Base-by-base conservation (phyloP, 306 rosid species). In the Gastrolobium villosum region DNA sequence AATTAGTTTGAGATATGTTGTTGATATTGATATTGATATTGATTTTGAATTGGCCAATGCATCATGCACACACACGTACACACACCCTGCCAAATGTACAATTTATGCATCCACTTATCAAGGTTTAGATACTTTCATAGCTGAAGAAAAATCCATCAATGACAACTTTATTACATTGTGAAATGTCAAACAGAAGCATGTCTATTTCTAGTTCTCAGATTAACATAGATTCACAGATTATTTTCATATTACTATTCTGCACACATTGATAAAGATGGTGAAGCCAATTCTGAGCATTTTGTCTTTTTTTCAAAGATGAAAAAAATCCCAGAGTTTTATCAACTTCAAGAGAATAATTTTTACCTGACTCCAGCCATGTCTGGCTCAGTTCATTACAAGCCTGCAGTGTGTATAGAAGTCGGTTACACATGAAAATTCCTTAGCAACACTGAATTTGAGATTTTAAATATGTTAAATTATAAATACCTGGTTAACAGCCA, bases 281-380 rank as follows among this genome's bases (percentile, higher is more conserved):
- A 32, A 44, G 26, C 26, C 26, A 20, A 20, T 20, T 56, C 37
- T 54, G 70, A 78, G 61, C 68, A 70, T 46, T 85, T 81, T 26
- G 74, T 40, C 44, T 54, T 46, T 10, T 9, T 67, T 36, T 53
- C 30, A 64, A 35, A 43, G 41, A 39, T 34, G 3, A 28, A 28
- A 66, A 11, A 63, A 32, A 13, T 32, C 13, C 53, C 65, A 62
- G 30, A 61, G 34, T 70, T 20, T 20, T 20, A 52, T 69, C 40
- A 37, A 69, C 37, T 20, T 20, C 59, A 41, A 41, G 61, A 65
- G 13, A 61, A 53, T 50, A 65, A 68, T 49, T 52, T 84, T 74
- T 75, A 93, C 99, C 99, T 37, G 99, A 95, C 79, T 95, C 99
- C 90, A 95, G 75, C 99, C 99, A 95, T 67, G 98, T 93, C 84